Percentiles rank a stretch among this genome's conserved stretches.
Conservation (phyloP, 768 basidiomycete genomes). For the Steccherinum ochraceum region DNA sequence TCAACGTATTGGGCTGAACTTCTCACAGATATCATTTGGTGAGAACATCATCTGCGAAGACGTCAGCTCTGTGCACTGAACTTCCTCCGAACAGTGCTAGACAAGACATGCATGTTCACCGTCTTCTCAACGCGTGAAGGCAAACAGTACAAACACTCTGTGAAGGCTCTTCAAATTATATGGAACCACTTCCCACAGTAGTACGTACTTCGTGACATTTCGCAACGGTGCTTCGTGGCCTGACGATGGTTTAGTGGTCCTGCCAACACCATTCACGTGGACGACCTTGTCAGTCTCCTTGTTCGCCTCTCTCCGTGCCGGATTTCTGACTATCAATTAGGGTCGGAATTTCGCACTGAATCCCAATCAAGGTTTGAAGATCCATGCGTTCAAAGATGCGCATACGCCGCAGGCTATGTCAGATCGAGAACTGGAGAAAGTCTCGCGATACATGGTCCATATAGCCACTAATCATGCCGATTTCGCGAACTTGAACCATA, state of each 20-base stretch:
- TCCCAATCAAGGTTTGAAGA: conserved; percentile 77
- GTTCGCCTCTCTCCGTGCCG: too few relatives aligned
- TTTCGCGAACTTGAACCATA: conserved; percentile 60
- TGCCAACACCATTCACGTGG: conserved; percentile 79
- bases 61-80: too few relatives aligned
- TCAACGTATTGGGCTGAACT: neutral
- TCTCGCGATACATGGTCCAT: conserved; percentile 60
- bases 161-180: conserved; percentile 78
- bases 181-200: conserved; percentile 85
- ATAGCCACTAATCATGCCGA: conserved; percentile 49
- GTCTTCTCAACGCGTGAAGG: conserved; percentile 72
- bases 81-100: conserved; percentile 69
- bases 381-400: conserved; percentile 74
- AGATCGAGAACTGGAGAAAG: conserved; percentile 64
- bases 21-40: conserved; percentile 57
- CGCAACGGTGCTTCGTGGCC: conserved; percentile 12
- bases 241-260: conserved; percentile 36
- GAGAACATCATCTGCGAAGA: too few relatives aligned
- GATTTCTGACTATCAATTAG: conserved; percentile 33
- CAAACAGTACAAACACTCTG: conserved; percentile 73
- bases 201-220: conserved; percentile 33
- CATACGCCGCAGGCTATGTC: conserved; percentile 56
- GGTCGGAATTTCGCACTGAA: conserved; percentile 87
- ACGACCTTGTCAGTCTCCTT: conserved; percentile 61
- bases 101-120: conserved; percentile 86